phyloP scores from a whole-genome alignment of 352 stramenopile species.

The Phytopythium helicoides region DNA sequence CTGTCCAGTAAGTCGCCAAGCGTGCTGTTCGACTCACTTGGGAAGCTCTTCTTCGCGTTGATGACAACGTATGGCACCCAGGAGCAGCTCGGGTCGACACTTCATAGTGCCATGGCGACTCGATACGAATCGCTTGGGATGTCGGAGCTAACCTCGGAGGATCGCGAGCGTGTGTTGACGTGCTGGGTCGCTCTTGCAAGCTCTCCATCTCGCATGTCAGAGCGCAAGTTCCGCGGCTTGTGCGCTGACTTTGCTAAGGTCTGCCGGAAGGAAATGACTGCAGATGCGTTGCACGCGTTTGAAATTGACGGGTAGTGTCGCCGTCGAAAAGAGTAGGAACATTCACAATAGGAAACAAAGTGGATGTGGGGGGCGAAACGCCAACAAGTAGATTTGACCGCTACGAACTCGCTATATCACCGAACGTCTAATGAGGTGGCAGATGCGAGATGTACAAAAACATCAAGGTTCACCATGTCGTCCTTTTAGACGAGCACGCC shows the following conservation, averaged over 20 bases:
- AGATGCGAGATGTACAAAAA: neutral
- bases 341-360: too few relatives aligned
- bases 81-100: constrained; percentile 22
- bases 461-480: neutral
- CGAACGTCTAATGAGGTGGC: too few relatives aligned
- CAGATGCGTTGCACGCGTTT: constrained; percentile 50
- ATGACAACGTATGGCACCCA: constrained; percentile 39
- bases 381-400: too few relatives aligned
- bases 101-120: constrained; percentile 29
- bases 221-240: constrained; percentile 58
- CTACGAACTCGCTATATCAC: too few relatives aligned
- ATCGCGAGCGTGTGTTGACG: constrained; percentile 51
- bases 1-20: constrained; percentile 56
- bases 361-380: too few relatives aligned
- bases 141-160: constrained; percentile 27
- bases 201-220: constrained; percentile 45
- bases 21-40: constrained; percentile 52
- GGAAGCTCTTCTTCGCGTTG: constrained; percentile 51
- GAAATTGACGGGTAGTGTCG: constrained; percentile 29
- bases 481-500: constrained; percentile 34
- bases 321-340: constrained; percentile 3
- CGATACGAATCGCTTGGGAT: constrained; percentile 39
- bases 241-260: constrained; percentile 74
- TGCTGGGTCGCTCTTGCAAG: constrained; percentile 56
- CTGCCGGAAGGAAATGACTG: constrained; percentile 63